Evolutionary conservation across 2,329 filamentous ascomycete genomes (phyloP), one percentile per base, ranked within the genome.

Genomic region (Thelonectria rubi): DNA sequence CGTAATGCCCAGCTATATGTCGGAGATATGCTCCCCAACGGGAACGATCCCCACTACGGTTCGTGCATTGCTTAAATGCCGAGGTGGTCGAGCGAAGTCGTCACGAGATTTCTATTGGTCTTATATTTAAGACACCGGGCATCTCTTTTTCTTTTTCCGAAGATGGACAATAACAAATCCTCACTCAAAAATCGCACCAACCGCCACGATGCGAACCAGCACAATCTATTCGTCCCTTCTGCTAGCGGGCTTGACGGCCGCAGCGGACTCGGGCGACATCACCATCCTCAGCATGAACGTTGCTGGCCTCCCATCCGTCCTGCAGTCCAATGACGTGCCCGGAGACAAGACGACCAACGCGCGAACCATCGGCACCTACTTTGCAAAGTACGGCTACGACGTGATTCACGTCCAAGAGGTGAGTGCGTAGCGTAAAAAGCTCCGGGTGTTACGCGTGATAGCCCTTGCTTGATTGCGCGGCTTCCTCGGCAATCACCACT

Each of bases 351-450:
- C 78, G 0, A 79, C 78, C 7, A 90, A 90, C 73, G 80, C 86
- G 1, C 77, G 77, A 10, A 73, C 76, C 26, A 88, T 90, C 50
- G 88, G 88, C 1, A 71, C 79, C 5, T 78, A 83, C 54, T 86
- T 91, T 67, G 77, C 83, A 5, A 65, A 84, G 69, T 84, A 87
- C 60, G 80, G 76, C 58, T 88, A 86, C 75, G 86, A 88, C 65
- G 76, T 91, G 26, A 86, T 90, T 71, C 81, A 91, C 65, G 77
- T 88, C 14, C 88, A 91, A 72, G 88, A 90, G 79, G 58, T 55
- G 26, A 42, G 39, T 49, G 3, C 10, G 9, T 14, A 11, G 3
- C 12, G 18, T 3, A n/a, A 7, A 18, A 10, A 6, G 18, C 51
- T 24, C 40, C 20, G 14, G 9, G 20, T 8, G 30, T 20, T n/a